A percentile compares a stretch with the other conserved stretches of the same genome.
phyloP scores from a whole-genome alignment of 768 basidiomycete species.

The Pleurotus tuoliensis region DNA sequence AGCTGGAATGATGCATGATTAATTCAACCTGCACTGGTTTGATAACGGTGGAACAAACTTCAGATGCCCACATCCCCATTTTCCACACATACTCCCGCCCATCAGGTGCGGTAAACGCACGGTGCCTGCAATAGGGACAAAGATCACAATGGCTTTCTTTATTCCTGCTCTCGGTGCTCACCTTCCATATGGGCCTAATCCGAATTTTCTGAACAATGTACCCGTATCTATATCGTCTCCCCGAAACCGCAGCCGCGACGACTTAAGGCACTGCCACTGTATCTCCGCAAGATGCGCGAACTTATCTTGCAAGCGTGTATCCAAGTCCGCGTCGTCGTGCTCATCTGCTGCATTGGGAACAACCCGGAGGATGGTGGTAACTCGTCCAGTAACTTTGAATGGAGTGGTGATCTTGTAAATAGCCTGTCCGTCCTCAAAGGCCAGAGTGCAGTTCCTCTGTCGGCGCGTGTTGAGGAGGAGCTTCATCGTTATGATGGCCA shows the following conservation, averaged over 20 bases:
- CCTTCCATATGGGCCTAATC: slow-evolving; percentile 19
- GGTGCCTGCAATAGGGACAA: slow-evolving; percentile 10
- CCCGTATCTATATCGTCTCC: slow-evolving; percentile 21
- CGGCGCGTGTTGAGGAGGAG: slow-evolving; percentile 16
- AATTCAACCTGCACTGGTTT: background rate
- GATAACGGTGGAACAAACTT: slow-evolving; percentile 8
- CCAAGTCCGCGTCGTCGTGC: slow-evolving; percentile 1
- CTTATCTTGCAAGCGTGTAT: slow-evolving; percentile 19
- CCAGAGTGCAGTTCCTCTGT: slow-evolving; percentile 17
- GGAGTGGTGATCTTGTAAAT: slow-evolving; percentile 18
- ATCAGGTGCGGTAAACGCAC: slow-evolving; percentile 19
- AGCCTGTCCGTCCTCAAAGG: slow-evolving; percentile 16
- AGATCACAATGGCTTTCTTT: background rate
- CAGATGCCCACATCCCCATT: slow-evolving; percentile 2
- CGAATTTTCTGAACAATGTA: slow-evolving; percentile 21
- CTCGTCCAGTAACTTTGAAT: slow-evolving; percentile 16
- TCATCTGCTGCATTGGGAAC: slow-evolving; percentile 1
- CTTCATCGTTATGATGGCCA: background rate
- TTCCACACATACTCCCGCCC: slow-evolving; percentile 21
- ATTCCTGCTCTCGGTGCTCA: slow-evolving; percentile 4
- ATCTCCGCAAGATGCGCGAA: slow-evolving; percentile 29
- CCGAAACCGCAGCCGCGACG: slow-evolving; percentile 25
- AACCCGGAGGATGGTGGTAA: slow-evolving; percentile 6
- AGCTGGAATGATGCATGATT: slow-evolving; percentile 10
- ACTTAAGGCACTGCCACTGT: slow-evolving; percentile 25